These are phyloP conservation scores for Euphorbia lathyris DNA, from an alignment of 345 rosid species.

Conservation along the genomic window DNA sequence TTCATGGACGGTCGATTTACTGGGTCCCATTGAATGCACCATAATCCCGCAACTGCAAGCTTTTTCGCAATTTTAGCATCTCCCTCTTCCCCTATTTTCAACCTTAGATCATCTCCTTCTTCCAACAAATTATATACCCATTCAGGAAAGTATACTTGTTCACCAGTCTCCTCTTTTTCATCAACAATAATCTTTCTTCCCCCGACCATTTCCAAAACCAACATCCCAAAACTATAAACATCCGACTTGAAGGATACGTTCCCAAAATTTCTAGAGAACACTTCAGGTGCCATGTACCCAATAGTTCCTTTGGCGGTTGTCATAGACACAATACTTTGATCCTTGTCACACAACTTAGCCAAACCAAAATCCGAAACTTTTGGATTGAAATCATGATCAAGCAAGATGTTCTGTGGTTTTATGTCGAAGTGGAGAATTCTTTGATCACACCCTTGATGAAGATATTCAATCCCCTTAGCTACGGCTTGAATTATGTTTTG, in stretches of 20 bases:
- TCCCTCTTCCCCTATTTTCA: background rate
- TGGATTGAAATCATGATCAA: conserved; percentile 2
- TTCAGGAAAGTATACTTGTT: conserved; percentile 5
- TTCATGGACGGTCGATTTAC: conserved; percentile 7
- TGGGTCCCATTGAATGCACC: conserved; percentile 11
- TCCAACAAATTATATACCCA: conserved; percentile 8
- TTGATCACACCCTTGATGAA: conserved; percentile 9
- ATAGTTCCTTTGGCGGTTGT: too few species aligned
- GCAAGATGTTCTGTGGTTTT: conserved; percentile 4
- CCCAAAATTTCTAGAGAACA: too few species aligned
- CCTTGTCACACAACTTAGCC: too few species aligned
- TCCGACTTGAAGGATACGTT: too few species aligned
- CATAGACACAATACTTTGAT: too few species aligned
- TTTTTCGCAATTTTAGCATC: conserved; percentile 5
- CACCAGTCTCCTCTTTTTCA: background rate
- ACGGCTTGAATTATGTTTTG: background rate
- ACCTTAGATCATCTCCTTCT: conserved; percentile 4
- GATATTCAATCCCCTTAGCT: conserved; percentile 12
- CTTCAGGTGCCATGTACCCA: too few species aligned
- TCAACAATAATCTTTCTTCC: background rate
- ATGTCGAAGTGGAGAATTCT: conserved; percentile 12
- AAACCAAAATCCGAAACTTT: too few species aligned
- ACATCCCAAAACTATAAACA: too few species aligned
- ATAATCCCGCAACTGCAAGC: conserved; percentile 5
- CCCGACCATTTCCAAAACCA: too few species aligned